phyloP scores from a whole-genome alignment of 1,284 basidiomycete species.

The Taiwanofungus camphoratus region DNA sequence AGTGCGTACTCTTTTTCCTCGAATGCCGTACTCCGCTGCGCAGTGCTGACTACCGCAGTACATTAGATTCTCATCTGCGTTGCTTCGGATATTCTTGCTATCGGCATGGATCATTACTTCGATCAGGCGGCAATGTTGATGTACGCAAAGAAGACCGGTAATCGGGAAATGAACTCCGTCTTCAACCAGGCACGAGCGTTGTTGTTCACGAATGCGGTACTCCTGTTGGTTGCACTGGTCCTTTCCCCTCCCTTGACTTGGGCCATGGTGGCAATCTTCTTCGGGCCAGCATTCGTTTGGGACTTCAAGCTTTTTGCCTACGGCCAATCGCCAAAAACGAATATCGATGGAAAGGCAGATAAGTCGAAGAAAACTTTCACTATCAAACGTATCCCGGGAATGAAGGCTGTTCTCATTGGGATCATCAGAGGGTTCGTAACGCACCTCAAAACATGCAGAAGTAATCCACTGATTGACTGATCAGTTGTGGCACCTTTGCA shows the following conservation, averaged over 20 bases:
- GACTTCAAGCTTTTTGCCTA: conserved; percentile 10
- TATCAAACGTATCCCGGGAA: conserved; percentile 12
- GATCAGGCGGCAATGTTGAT: conserved; percentile 10
- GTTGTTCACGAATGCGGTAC: conserved; percentile 7
- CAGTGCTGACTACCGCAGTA: neutral
- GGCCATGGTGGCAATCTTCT: conserved; percentile 8
- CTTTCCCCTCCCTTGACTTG: conserved; percentile 8
- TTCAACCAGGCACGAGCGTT: conserved; percentile 9
- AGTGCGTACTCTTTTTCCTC: conserved; percentile 3
- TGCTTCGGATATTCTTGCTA: conserved; percentile 10
- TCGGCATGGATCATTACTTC: conserved; percentile 13
- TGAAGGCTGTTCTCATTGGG: conserved; percentile 13
- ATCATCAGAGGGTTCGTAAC: conserved; percentile 11
- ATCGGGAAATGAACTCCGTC: conserved; percentile 8
- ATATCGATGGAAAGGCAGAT: neutral
- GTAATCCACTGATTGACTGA: neutral
- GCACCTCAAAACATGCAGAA: neutral
- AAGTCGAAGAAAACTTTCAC: conserved; percentile 1
- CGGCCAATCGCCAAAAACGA: neutral
- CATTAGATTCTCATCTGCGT: conserved; percentile 10
- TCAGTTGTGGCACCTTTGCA: conserved; percentile 11
- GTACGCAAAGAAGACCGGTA: conserved; percentile 9
- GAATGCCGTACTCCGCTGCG: neutral
- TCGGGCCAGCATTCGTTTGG: conserved; percentile 12
- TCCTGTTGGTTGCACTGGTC: conserved; percentile 6